Conservation (phyloP, 768 basidiomycete species). For the Suillus sp. region DNA sequence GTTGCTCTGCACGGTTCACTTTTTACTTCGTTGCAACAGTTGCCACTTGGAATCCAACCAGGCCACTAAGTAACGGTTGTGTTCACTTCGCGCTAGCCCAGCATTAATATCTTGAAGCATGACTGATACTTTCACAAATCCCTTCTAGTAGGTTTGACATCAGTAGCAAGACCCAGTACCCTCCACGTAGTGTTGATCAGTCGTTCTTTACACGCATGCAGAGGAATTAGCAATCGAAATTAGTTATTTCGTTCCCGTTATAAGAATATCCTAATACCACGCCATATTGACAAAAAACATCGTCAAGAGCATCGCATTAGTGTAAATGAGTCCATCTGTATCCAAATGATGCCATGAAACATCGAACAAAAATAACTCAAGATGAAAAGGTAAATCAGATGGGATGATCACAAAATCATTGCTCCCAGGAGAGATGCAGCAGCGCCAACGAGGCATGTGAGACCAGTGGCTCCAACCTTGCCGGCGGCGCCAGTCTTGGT, state of each 20-base stretch:
- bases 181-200: background rate
- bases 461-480: slow-evolving; percentile 24
- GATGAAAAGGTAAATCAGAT: background rate
- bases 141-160: background rate
- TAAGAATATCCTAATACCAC: slow-evolving; percentile 6
- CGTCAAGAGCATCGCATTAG: slow-evolving; percentile 12
- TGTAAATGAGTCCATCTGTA: background rate
- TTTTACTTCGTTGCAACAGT: slow-evolving; percentile 6
- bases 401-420: slow-evolving; percentile 21
- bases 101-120: background rate
- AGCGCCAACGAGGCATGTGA: slow-evolving; percentile 25
- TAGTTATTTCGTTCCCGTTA: slow-evolving; percentile 11
- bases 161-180: background rate
- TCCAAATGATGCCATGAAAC: background rate
- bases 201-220: background rate
- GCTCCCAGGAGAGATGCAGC: slow-evolving; percentile 26
- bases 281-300: slow-evolving; percentile 12
- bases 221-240: slow-evolving; percentile 11
- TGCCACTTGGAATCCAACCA: background rate
- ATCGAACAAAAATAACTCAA: background rate
- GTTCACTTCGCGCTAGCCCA: background rate
- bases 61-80: background rate
- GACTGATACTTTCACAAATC: background rate
- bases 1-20: slow-evolving; percentile 4
- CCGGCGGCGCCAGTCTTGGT: slow-evolving; percentile 19